Conservation (phyloP, 2,329 filamentous ascomycete genomes). For the Rhinocladiella mackenziei region DNA sequence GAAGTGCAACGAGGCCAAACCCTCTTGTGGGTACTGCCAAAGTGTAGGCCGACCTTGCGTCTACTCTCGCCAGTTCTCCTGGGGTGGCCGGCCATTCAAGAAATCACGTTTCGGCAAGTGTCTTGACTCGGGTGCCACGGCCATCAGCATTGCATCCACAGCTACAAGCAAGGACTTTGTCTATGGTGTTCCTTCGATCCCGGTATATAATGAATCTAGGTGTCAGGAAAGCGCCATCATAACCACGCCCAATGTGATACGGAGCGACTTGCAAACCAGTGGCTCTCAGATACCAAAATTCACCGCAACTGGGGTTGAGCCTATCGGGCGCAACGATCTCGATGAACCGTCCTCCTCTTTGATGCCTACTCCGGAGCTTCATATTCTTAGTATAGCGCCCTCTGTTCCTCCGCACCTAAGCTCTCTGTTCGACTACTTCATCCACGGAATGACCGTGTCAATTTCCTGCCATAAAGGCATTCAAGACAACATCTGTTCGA, state of each 20-base stretch:
- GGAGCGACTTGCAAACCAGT: too few species aligned
- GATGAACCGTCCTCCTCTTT: too few species aligned
- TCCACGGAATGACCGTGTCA: slow-evolving; percentile 35
- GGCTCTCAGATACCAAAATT: too few species aligned
- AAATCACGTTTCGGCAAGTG: slow-evolving; percentile 14
- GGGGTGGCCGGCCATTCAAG: slow-evolving; percentile 14
- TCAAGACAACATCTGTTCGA: slow-evolving; percentile 25
- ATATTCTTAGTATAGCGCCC: not conserved
- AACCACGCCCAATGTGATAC: too few species aligned
- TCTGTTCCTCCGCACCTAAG: not conserved
- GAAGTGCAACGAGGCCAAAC: slow-evolving; percentile 15
- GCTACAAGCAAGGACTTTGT: slow-evolving; percentile 2
- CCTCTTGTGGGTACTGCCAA: slow-evolving; percentile 5
- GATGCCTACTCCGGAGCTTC: not conserved
- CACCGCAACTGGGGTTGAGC: too few species aligned
- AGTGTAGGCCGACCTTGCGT: slow-evolving; percentile 5
- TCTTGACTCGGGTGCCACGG: slow-evolving; percentile 3
- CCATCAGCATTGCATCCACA: slow-evolving; percentile 1
- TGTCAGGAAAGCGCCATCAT: too few species aligned
- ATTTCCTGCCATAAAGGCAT: slow-evolving; percentile 29
- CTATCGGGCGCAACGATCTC: too few species aligned
- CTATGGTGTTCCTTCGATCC: not conserved
- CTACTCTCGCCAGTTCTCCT: slow-evolving; percentile 10
- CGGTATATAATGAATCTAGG: not conserved
- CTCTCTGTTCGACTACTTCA: slow-evolving; percentile 34